Percentiles rank a stretch among this genome's conserved stretches.
Evolutionary conservation across 2,329 filamentous ascomycete genomes (phyloP).

Genomic region (Phaeosphaeriaceae sp.): DNA sequence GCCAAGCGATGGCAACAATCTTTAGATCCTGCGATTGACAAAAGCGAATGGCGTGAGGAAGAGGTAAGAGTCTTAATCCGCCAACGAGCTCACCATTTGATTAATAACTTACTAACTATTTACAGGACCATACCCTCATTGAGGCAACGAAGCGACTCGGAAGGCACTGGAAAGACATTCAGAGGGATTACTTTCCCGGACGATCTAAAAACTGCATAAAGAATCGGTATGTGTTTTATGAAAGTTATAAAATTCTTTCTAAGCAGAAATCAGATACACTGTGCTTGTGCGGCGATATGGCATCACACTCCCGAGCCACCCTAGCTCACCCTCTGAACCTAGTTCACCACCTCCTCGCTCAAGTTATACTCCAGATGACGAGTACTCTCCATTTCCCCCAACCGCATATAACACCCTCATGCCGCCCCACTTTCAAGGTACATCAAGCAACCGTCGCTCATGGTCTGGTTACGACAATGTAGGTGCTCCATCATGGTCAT

Average conservation of each 20-base stretch:
- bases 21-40: conserved; percentile 51
- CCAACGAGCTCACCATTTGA: neutral
- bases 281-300: conserved; percentile 40
- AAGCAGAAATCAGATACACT: conserved; percentile 30
- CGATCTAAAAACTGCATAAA: conserved; percentile 50
- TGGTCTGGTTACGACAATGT: conserved; percentile 30
- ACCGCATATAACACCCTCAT: conserved; percentile 25
- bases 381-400: conserved; percentile 18
- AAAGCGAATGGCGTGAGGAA: conserved; percentile 47
- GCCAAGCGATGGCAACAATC: conserved; percentile 57
- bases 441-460: conserved; percentile 24
- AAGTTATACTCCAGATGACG: conserved; percentile 28
- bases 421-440: conserved; percentile 22
- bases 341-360: conserved; percentile 15
- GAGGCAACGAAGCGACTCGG: conserved; percentile 42
- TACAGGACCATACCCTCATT: conserved; percentile 38
- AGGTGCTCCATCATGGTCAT: conserved; percentile 30
- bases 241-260: neutral
- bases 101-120: neutral
- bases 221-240: conserved; percentile 38
- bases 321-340: conserved; percentile 29
- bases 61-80: too few species aligned
- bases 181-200: conserved; percentile 41
- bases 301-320: conserved; percentile 31
- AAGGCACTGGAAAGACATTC: conserved; percentile 50